A percentile compares a stretch with the other conserved stretches of the same genome.
Evolutionary conservation across 192 early-diverging fungal genomes (phyloP).

Genomic region (Podila minutissima): DNA sequence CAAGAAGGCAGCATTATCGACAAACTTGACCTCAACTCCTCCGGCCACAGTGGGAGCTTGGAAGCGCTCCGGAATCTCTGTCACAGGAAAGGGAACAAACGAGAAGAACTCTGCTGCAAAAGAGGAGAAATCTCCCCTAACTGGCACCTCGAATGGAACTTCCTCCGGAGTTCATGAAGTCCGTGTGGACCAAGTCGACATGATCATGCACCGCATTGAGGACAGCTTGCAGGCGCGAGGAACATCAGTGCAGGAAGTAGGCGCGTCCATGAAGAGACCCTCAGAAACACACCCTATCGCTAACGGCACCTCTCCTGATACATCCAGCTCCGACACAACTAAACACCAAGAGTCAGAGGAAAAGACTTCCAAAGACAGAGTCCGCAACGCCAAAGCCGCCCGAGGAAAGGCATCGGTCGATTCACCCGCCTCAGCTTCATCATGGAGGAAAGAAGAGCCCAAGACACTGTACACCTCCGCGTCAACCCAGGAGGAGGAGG

Average conservation of each 20-base stretch:
- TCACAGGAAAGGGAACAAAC: background rate
- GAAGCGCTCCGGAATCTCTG: slow-evolving; percentile 18
- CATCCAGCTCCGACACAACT: background rate
- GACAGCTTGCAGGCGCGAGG: slow-evolving; percentile 18
- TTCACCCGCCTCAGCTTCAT: background rate
- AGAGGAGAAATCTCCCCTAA: slow-evolving; percentile 1
- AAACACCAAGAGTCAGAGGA: background rate
- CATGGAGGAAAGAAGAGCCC: background rate
- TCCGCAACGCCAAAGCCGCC: slow-evolving; percentile 14
- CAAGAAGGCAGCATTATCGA: background rate
- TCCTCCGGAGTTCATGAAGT: slow-evolving; percentile 4
- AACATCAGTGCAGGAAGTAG: slow-evolving; percentile 9
- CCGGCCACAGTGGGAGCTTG: slow-evolving; percentile 11
- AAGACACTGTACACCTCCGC: background rate
- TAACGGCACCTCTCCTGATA: background rate
- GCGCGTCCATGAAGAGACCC: slow-evolving; percentile 1
- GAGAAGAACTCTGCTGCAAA: slow-evolving; percentile 5
- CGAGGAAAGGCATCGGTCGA: background rate
- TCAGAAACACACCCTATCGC: background rate
- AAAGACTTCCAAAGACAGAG: slow-evolving; percentile 1
- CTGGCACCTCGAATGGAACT: background rate
- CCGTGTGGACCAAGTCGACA: slow-evolving; percentile 20
- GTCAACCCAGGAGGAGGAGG: background rate
- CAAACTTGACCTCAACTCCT: background rate
- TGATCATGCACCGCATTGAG: slow-evolving; percentile 45